These are phyloP conservation scores for Asterella californica DNA, from an alignment of 225 moss, liverwort and hornwort species.

Conservation along the genomic window DNA sequence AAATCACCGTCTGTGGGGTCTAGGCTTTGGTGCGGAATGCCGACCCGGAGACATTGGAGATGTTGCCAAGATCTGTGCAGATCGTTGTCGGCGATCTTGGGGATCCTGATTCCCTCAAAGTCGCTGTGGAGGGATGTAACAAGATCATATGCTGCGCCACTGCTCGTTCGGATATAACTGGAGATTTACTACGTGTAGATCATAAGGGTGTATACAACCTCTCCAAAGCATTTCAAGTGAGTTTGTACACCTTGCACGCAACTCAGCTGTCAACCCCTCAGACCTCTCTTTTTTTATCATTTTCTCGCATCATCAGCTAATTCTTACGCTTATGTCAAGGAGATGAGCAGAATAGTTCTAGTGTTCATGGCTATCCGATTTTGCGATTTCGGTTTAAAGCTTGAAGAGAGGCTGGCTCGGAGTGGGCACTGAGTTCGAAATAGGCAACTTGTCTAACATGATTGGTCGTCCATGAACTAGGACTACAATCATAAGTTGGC, in stretches of 20 bases:
- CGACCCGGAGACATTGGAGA: conserved; percentile 64
- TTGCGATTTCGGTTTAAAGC: not conserved
- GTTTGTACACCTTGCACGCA: not conserved
- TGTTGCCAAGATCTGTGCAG: conserved; percentile 79
- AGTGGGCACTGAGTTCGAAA: not conserved
- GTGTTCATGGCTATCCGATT: not conserved
- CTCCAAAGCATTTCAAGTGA: conserved; percentile 88
- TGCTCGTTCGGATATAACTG: conserved; percentile 75
- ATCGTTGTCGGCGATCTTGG: conserved; percentile 73
- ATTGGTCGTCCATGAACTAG: conserved; percentile 25
- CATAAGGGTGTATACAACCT: conserved; percentile 84
- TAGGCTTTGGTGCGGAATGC: conserved; percentile 68
- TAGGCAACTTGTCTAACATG: not conserved
- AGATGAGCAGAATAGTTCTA: not conserved
- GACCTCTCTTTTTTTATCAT: not conserved
- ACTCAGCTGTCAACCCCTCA: not conserved
- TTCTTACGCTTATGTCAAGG: not conserved
- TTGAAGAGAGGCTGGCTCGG: not conserved
- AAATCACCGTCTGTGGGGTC: not conserved
- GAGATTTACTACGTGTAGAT: conserved; percentile 81
- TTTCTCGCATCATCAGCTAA: not conserved
- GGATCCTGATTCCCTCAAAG: conserved; percentile 62
- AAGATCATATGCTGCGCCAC: conserved; percentile 84
- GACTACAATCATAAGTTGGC: conserved; percentile 99
- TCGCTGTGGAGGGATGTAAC: conserved; percentile 78